phyloP scores from a whole-genome alignment of 805 yeast species.

The Teunomyces tritomae region DNA sequence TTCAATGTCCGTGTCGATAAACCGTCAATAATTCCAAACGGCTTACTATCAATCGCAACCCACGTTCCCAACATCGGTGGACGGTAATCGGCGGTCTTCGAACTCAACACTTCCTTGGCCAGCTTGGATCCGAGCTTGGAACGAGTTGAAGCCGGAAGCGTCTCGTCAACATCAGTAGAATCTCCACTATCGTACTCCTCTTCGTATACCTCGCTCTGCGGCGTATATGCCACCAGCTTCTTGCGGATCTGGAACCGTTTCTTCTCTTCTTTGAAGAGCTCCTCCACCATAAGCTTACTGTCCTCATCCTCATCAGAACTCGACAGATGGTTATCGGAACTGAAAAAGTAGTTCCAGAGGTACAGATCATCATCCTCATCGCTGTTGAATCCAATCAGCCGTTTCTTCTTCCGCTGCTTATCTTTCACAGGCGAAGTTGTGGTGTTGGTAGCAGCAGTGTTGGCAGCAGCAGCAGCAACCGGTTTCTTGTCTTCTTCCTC shows the following conservation, averaged over 20 bases:
- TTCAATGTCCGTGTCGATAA: constrained; percentile 79
- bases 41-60: constrained; percentile 75
- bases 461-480: not conserved
- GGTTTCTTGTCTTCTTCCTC: constrained; percentile 14
- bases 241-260: not conserved
- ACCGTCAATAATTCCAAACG: constrained; percentile 94
- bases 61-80: constrained; percentile 95
- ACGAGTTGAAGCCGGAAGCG: constrained; percentile 56
- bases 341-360: constrained; percentile 71
- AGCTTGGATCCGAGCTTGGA: constrained; percentile 64
- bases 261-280: constrained; percentile 19
- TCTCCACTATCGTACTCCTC: constrained; percentile 65
- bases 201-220: constrained; percentile 15
- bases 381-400: constrained; percentile 22
- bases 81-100: constrained; percentile 77
- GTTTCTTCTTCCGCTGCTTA: constrained; percentile 11
- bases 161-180: constrained; percentile 90
- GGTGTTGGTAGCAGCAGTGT: not conserved
- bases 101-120: constrained; percentile 90
- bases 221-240: constrained; percentile 1
- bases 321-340: constrained; percentile 37
- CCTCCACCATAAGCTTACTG: constrained; percentile 18
- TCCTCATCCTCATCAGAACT: constrained; percentile 24
- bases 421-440: not conserved
- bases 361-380: constrained; percentile 67